These are phyloP conservation scores for Zoysia matrella DNA, from an alignment of 202 grass and related monocot genomes.

Conservation along the genomic window DNA sequence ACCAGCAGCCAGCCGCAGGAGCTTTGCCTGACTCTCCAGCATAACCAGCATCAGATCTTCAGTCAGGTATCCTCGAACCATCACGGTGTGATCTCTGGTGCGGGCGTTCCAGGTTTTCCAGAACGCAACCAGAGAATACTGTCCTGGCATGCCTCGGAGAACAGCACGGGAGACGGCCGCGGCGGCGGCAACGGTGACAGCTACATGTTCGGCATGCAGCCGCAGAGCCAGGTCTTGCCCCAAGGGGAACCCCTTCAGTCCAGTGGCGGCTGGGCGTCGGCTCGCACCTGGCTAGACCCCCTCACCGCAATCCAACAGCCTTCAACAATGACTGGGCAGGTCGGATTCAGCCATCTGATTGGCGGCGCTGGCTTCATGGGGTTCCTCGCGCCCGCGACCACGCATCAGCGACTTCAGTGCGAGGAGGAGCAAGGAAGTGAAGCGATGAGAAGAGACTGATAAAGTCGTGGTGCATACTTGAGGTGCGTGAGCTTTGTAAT, in stretches of 20 bases:
- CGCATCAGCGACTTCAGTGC: not conserved
- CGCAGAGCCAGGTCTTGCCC: slow-evolving; percentile 69
- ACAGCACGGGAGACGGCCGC: slow-evolving; percentile 42
- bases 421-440: slow-evolving; percentile 68
- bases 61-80: slow-evolving; percentile 13
- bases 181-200: slow-evolving; percentile 42
- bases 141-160: slow-evolving; percentile 63
- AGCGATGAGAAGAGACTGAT: slow-evolving; percentile 47
- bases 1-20: slow-evolving; percentile 68
- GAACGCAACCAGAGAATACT: slow-evolving; percentile 68
- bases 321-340: slow-evolving; percentile 50
- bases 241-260: slow-evolving; percentile 99
- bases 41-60: slow-evolving; percentile 79
- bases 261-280: slow-evolving; percentile 65
- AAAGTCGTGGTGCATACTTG: not conserved
- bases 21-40: slow-evolving; percentile 95
- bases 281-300: slow-evolving; percentile 73
- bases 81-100: slow-evolving; percentile 56
- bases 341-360: slow-evolving; percentile 59
- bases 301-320: slow-evolving; percentile 54
- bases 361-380: slow-evolving; percentile 62
- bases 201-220: slow-evolving; percentile 59
- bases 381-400: slow-evolving; percentile 61
- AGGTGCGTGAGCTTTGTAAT: slow-evolving; percentile 46
- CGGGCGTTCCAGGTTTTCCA: slow-evolving; percentile 56